These are phyloP conservation scores for Vigna hirtella DNA, from an alignment of 306 rosid genomes.

Conservation along the genomic window DNA sequence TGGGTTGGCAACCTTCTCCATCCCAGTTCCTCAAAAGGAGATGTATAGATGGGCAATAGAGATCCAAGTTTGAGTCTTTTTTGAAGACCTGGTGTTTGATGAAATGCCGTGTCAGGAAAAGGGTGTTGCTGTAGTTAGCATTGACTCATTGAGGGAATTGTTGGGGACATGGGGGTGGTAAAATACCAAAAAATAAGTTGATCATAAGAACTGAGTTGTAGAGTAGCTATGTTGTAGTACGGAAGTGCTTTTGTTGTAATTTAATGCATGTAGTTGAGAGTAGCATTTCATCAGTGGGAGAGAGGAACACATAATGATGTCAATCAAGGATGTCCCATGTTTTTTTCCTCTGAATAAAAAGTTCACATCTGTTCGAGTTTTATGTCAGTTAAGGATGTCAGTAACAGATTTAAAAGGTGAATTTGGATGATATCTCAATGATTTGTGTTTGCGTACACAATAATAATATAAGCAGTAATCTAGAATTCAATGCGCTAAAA, in stretches of 20 bases:
- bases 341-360: slow-evolving; percentile 32
- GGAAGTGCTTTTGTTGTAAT: background rate
- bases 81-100: background rate
- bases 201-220: background rate
- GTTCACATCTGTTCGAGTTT: background rate
- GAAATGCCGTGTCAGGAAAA: slow-evolving; percentile 17
- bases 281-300: slow-evolving; percentile 12
- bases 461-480: no score
- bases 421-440: no score
- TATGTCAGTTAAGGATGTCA: no score
- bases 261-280: slow-evolving; percentile 29
- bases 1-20: slow-evolving; percentile 65
- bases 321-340: background rate
- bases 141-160: slow-evolving; percentile 14
- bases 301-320: background rate
- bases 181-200: background rate
- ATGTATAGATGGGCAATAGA: slow-evolving; percentile 73
- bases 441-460: background rate
- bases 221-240: background rate
- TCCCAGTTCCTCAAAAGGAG: slow-evolving; percentile 65
- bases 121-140: slow-evolving; percentile 17
- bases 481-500: no score
- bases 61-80: slow-evolving; percentile 60
- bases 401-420: no score
- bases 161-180: background rate